Conservation (phyloP, 345 rosid genomes). For the Bretschneidera sinensis region DNA sequence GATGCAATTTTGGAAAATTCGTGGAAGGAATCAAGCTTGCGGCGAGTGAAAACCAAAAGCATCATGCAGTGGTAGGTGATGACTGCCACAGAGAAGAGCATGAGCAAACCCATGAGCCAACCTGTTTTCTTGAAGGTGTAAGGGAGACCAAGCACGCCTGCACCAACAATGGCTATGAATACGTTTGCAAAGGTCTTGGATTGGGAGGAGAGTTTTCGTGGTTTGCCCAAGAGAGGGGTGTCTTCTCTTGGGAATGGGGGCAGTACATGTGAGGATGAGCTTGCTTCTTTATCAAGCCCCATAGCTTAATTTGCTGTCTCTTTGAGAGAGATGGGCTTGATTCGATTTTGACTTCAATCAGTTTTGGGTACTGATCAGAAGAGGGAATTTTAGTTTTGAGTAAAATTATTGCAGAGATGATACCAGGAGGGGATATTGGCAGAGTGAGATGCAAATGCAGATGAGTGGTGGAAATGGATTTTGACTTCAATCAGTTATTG, state of each 20-base stretch:
- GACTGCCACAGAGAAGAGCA: constrained; percentile 52
- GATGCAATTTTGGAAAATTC: constrained; percentile 56
- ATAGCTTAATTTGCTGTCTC: neutral
- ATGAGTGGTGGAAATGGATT: neutral
- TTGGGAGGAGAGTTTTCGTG: constrained; percentile 40
- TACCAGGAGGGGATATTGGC: neutral
- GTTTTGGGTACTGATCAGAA: neutral
- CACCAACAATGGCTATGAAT: constrained; percentile 70
- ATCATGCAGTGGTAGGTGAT: constrained; percentile 66
- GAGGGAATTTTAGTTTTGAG: neutral
- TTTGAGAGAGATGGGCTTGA: too few relatives aligned
- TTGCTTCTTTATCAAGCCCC: constrained; percentile 12
- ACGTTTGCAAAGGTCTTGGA: constrained; percentile 67
- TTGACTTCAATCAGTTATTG: neutral
- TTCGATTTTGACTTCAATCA: too few relatives aligned
- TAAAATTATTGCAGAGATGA: neutral
- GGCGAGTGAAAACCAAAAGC: constrained; percentile 62
- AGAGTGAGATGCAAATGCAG: neutral
- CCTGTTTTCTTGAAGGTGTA: constrained; percentile 72
- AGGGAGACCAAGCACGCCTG: constrained; percentile 76
- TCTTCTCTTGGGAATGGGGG: constrained; percentile 35
- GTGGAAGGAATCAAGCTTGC: constrained; percentile 45
- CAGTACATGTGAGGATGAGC: constrained; percentile 32
- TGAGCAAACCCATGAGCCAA: constrained; percentile 58
- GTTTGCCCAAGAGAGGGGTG: constrained; percentile 31